Conservation (phyloP, 2,329 filamentous ascomycete species). For the Aspergillus pseudoterreus region DNA sequence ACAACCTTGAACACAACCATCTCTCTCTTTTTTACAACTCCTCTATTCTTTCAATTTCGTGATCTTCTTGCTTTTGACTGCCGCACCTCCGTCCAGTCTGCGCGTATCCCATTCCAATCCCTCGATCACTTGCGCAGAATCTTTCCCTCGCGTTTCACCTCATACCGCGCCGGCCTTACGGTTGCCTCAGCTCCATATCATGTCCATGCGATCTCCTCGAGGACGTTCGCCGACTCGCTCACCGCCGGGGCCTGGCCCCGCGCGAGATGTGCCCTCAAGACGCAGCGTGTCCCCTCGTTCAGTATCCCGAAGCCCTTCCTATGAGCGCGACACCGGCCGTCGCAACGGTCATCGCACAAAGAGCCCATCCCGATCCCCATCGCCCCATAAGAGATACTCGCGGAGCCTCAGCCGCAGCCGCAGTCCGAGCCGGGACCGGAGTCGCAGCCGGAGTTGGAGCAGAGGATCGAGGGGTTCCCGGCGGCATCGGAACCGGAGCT, state of each 20-base stretch:
- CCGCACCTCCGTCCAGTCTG: no score
- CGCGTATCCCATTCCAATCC: no score
- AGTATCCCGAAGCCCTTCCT: conserved; percentile 26
- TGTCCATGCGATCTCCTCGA: conserved; percentile 25
- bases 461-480: conserved; percentile 32
- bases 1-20: no score
- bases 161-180: no score
- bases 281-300: conserved; percentile 36
- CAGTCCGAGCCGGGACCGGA: conserved; percentile 15
- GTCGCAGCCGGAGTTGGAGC: conserved; percentile 38
- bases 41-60: no score
- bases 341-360: conserved; percentile 25
- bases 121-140: no score
- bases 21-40: no score
- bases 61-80: no score
- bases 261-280: conserved; percentile 23
- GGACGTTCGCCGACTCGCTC: conserved; percentile 27
- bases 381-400: conserved; percentile 25
- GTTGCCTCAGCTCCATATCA: conserved; percentile 3
- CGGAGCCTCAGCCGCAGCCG: conserved; percentile 19
- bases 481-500: conserved; percentile 33
- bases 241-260: conserved; percentile 18
- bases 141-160: no score
- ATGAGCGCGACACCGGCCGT: conserved; percentile 16
- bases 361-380: conserved; percentile 26